Evolutionary conservation across 371 early-diverging fungal genomes (phyloP).

Genomic region (Mortierella sp.): DNA sequence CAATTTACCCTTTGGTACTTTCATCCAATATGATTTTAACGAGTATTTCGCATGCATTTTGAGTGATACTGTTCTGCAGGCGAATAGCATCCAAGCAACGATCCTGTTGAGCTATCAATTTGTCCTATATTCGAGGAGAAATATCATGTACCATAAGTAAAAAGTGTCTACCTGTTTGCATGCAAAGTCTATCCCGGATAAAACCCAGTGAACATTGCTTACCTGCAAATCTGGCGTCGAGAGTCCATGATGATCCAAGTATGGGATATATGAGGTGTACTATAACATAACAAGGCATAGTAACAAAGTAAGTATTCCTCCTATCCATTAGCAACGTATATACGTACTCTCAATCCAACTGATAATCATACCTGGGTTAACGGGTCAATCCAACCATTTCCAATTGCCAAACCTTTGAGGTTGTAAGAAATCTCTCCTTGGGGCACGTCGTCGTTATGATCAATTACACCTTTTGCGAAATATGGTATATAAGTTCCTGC

Average conservation of each 20-base stretch:
- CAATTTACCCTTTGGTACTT: conserved; percentile 13
- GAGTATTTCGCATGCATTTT: conserved; percentile 23
- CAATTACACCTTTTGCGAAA: conserved; percentile 71
- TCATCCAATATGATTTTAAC: conserved; percentile 15
- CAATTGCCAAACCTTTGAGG: conserved; percentile 79
- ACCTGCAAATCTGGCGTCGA: conserved; percentile 57
- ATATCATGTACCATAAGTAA: neutral
- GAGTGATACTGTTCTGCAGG: conserved; percentile 23
- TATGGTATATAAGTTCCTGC: conserved; percentile 92
- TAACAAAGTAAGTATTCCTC: neutral
- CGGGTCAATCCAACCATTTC: conserved; percentile 93
- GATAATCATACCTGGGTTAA: conserved; percentile 69
- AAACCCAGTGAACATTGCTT: conserved; percentile 17
- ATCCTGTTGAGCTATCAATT: conserved; percentile 14
- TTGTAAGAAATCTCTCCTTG: conserved; percentile 58
- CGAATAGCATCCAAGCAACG: conserved; percentile 35
- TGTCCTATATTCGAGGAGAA: neutral
- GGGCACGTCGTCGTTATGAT: conserved; percentile 62
- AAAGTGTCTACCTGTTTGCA: neutral
- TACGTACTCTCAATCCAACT: neutral
- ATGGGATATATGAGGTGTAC: conserved; percentile 71
- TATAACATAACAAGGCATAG: conserved; percentile 14
- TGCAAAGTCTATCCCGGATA: too few relatives aligned
- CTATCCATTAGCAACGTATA: neutral
- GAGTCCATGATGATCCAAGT: conserved; percentile 59